Evolutionary conservation across 2,329 filamentous ascomycete genomes (phyloP), one percentile per base, ranked within the genome.

Genomic region (Neonectria hederae): DNA sequence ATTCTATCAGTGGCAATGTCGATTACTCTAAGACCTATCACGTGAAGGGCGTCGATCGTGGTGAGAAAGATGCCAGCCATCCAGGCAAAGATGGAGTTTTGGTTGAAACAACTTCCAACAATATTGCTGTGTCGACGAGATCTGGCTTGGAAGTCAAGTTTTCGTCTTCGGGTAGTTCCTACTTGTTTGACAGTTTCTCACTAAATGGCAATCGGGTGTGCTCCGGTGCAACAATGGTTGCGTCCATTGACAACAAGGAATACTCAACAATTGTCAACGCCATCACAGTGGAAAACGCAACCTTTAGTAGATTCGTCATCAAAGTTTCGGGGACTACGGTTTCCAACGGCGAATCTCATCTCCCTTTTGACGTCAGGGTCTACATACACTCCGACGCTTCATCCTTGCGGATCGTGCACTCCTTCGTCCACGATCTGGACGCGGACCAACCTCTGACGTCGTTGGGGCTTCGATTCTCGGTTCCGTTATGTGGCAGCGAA

Each of bases 321-420:
- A 69, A 69, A 30, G 46, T 69, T 11, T 64, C 67, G 0, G 67
- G 67, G 3, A 13, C 22, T 21, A 28, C 30, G 1, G 11, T 60
- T 8, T 52, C 60, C 14, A 24, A 59, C 19, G 24, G 19, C 9
- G n/a, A 68, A 30, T 46, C 53, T 9, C 63, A 64, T 17, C 63
- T 69, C 8, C 65, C 67, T 1, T 69, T 69, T n/a, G 63, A 66
- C 51, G 48, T 66, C 40, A 62, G 66, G 55, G 64, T 89, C 71
- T 89, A 89, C 65, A 74, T 89, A 0, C 88, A 89, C 72, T 80
- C 83, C 42, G 78, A 84, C 65, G 87, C 86, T 0, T 81, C 85
- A 35, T 79, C 84, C 0, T 83, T 89, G 30, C 79, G 81, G 19
- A 77, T 86, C 2, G 76, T 88, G 0, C 87, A 89, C 71, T 86